Conservation (phyloP, 2,329 filamentous ascomycete genomes). For the Kalaharituber pfeilii region DNA sequence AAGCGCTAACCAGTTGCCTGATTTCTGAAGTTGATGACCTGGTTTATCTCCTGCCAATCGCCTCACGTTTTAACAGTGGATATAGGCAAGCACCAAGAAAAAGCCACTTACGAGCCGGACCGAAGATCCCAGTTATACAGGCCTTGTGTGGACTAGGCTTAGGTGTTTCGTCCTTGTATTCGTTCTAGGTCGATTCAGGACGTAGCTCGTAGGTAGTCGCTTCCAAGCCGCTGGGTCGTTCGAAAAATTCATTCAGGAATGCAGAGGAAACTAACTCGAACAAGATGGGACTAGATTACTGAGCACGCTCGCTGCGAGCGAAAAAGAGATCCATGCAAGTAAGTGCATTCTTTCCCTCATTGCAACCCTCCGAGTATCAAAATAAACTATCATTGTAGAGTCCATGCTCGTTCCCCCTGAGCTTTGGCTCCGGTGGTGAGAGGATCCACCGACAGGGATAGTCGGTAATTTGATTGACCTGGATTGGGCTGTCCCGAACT, state of each 20-base stretch:
- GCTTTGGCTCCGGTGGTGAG: background rate
- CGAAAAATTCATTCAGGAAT: too few species aligned
- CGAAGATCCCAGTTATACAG: background rate
- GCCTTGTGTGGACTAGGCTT: background rate
- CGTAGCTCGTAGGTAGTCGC: too few species aligned
- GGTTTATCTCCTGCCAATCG: background rate
- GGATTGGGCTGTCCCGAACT: background rate
- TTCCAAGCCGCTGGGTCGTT: conserved; percentile 1
- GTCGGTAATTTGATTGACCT: background rate
- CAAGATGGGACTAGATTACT: too few species aligned
- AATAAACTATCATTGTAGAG: too few species aligned
- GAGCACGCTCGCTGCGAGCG: too few species aligned
- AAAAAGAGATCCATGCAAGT: too few species aligned
- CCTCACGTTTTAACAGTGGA: background rate
- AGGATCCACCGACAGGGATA: background rate
- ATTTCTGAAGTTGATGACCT: background rate
- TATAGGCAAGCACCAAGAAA: background rate
- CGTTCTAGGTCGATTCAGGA: too few species aligned
- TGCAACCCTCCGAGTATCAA: background rate
- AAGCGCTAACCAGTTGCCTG: too few species aligned
- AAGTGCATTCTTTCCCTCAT: background rate
- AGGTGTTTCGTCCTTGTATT: background rate
- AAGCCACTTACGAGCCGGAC: background rate
- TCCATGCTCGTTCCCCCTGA: too few species aligned
- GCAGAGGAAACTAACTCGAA: too few species aligned